phyloP scores from a whole-genome alignment of 2,329 filamentous ascomycete genomes.

The Colletotrichum liriopes region DNA sequence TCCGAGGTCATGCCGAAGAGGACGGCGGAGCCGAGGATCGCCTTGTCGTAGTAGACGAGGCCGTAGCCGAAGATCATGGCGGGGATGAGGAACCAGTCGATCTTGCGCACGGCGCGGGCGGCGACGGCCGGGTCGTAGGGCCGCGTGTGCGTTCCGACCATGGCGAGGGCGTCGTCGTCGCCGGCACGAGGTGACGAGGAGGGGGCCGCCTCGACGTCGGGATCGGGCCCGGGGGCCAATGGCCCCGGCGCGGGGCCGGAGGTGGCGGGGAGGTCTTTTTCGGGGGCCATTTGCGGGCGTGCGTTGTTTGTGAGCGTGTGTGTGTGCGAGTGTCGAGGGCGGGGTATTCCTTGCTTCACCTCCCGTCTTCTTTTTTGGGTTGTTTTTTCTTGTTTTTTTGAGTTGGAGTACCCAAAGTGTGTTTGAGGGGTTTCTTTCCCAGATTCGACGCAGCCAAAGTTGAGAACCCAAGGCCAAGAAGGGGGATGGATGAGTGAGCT shows the following conservation, averaged over 20 bases:
- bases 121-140: conserved; percentile 69
- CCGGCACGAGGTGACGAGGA: conserved; percentile 4
- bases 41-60: conserved; percentile 67
- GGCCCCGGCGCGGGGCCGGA: conserved; percentile 21
- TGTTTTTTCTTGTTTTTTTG: background rate
- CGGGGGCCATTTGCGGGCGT: conserved; percentile 25
- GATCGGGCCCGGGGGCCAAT: background rate
- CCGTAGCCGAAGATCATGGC: conserved; percentile 73
- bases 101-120: conserved; percentile 74
- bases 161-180: conserved; percentile 67
- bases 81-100: conserved; percentile 78
- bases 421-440: background rate
- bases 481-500: conserved; percentile 23
- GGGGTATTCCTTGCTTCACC: background rate
- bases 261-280: conserved; percentile 20
- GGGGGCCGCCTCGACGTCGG: conserved; percentile 11
- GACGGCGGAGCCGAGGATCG: conserved; percentile 80
- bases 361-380: background rate
- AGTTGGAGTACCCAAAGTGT: background rate
- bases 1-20: conserved; percentile 85
- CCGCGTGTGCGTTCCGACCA: conserved; percentile 72
- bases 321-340: background rate
- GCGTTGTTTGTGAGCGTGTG: background rate
- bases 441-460: background rate
- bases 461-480: too few relatives aligned